Evolutionary conservation across 2,329 filamentous ascomycete genomes (phyloP), one percentile per base, ranked within the genome.

Genomic region (Fusarium sp.): DNA sequence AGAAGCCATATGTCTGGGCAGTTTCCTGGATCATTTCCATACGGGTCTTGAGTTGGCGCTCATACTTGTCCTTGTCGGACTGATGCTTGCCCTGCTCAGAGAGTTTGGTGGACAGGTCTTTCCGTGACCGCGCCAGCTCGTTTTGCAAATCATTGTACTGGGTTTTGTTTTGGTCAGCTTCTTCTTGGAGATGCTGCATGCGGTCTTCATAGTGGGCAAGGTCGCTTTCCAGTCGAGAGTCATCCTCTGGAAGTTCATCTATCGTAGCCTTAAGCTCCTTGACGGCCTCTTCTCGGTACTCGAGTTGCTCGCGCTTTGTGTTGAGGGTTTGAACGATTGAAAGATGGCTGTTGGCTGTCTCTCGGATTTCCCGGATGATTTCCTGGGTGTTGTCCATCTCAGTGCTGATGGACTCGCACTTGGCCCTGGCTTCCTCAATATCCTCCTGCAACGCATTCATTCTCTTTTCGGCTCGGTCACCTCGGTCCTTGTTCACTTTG

Each of bases 41-140:
- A 42, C 96, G 93, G 52, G 89, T 86, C 75, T 90, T 86, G 5
- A 98, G 81, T 74, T 98, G 94, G 5, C 93, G 90, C 80, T 98
- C 94, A 80, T 97, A 94, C 77, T 93, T 94, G 71, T 94, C 92
- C 84, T 96, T 95, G 80, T 98, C 93, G 3, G 95, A 96, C 81
- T 97, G 91, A 76, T 93, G 91, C 75, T 92, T 94, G 50, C 96
- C 96, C 76, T 91, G 88, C 76, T 95, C 92, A 1, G 89, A 85
- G 40, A 90, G 85, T 76, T 91, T 91, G 25, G 80, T 75, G 1
- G 88, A 88, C 47, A 90, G 81, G 6, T 86, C 81, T 40, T 80
- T 84, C 36, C 89, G 87, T 9, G 85, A 83, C 5, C 82, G 71
- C 2, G 81, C 79, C 14, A 91, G 80, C 10, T 87, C 84, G 2